Evolutionary conservation across 1,284 basidiomycete species (phyloP), one percentile per base, ranked within the genome.

Genomic region (Ustilago lituana): DNA sequence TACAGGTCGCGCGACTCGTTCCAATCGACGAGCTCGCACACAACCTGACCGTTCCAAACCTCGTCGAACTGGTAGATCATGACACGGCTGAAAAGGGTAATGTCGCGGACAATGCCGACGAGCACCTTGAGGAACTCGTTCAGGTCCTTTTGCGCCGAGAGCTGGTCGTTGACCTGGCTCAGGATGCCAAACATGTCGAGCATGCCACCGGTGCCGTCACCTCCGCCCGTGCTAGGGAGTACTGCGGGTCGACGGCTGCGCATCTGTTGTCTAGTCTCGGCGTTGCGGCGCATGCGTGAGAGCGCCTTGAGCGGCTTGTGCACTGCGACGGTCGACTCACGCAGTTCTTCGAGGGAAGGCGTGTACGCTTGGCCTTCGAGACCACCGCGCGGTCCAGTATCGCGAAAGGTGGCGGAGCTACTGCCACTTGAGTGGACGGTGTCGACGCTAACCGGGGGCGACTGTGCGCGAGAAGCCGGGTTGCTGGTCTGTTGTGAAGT

Each of bases 11-110:
- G 88, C 7, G 91, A 90, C 78, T 88, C 87, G 54, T 85, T 87
- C 90, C 90, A 92, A 78, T 94, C 91, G 19, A 93, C 89, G 12
- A 93, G 84, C 82, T 94, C 92, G 11, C 91, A 88, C 0, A 93
- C 90, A 39, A 92, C 90, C 78, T 91, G 88, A 14, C 86, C 86
- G 65, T 87, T 87, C 82, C 82, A 86, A 17, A 81, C 66, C 71
- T 90, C 89, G 79, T 90, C 89, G 75, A 90, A 90, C 82, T 92
- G 91, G 79, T 94, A 94, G n/a, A 93, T 86, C 82, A 94, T 84
- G n/a, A 93, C 90, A 9, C 92, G 87, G 26, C 73, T 73, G 57
- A 78, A 78, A 36, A 56, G 46, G 7, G 75, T 73, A 58, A 94
- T 79, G 76, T 94, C 91, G 80, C 91, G 90, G 63, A 93, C 87